A percentile compares a stretch with the other conserved stretches of the same genome.
Conservation (phyloP, 106 monocot genomes). For the Phalaenopsis aphrodite region DNA sequence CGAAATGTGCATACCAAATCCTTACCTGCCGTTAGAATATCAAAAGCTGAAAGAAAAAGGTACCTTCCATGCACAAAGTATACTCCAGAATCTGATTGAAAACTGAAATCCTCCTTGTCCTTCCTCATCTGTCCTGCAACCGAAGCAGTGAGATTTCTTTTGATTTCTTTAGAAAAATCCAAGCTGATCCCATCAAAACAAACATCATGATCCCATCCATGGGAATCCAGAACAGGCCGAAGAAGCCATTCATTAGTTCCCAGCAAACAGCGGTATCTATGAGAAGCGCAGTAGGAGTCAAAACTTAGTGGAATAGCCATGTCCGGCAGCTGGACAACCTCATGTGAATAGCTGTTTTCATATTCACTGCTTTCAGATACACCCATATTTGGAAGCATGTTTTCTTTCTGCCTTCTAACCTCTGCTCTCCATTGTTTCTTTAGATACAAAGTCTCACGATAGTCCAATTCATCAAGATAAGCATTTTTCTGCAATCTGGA, state of each 20-base stretch:
- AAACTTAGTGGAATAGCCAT: slow-evolving; percentile 63
- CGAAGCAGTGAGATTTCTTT: slow-evolving; percentile 32
- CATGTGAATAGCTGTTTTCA: slow-evolving; percentile 24
- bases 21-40: slow-evolving; percentile 58
- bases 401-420: slow-evolving; percentile 36
- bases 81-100: slow-evolving; percentile 48
- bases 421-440: slow-evolving; percentile 83
- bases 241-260: slow-evolving; percentile 36
- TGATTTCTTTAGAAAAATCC: slow-evolving; percentile 40
- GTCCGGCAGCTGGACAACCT: slow-evolving; percentile 50
- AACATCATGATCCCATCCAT: slow-evolving; percentile 97
- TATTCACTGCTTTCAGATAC: slow-evolving; percentile 14
- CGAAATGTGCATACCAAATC: slow-evolving; percentile 50
- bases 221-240: slow-evolving; percentile 78
- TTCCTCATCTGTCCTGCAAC: slow-evolving; percentile 67
- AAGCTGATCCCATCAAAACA: slow-evolving; percentile 76
- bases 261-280: slow-evolving; percentile 58
- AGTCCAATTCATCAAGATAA: slow-evolving; percentile 90
- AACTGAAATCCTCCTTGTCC: slow-evolving; percentile 60
- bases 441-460: slow-evolving; percentile 79
- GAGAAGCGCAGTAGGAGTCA: slow-evolving; percentile 37
- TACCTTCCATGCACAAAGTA: slow-evolving; percentile 24
- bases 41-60: slow-evolving; percentile 25
- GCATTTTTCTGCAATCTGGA: slow-evolving; percentile 61
- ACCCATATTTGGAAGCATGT: slow-evolving; percentile 6